Evolutionary conservation across 2,329 filamentous ascomycete species (phyloP), one percentile per base, ranked within the genome.

Genomic region (Ophiostoma novo-ulmi): DNA sequence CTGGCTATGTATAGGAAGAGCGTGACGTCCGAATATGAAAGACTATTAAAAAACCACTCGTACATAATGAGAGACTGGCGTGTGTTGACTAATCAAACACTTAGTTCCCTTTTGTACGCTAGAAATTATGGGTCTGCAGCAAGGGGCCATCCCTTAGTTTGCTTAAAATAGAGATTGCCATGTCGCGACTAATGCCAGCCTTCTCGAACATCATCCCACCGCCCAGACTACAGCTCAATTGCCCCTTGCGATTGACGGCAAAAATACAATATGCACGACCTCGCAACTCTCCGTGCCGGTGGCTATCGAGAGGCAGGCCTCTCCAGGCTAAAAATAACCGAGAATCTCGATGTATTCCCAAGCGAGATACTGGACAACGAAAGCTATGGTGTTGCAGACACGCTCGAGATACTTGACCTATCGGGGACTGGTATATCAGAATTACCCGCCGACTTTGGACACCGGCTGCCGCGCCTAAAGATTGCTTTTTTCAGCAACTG

Each of bases 401-500:
- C 80, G 3, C 80, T 85, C 31, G 79, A 81, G 72, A 79, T 81
- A 64, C 80, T 85, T 10, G 83, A 85, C 73, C 79, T 85, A n/a
- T 85, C 83, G 0, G 80, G 78, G 14, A 84, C 81, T 0, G 78
- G 78, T 0, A 77, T 85, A 4, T 79, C 80, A 14, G 74, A 75
- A 4, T 76, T 85, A 8, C 82, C 82, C 1, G 72, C 77, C 5
- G 76, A 79, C 63, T 77, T 85, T 68, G 75, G 77, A 55, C 72
- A 70, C 10, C 76, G 77, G 22, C 75, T 85, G 20, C 80, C 80
- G 64, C 80, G 80, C 52, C 81, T 85, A 66, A 82, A 81, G 74
- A 77, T 83, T 22, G 79, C 80, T 36, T 83, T 83, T 74, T 81
- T 85, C 72, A 84, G 82, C 10, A 74, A 81, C 71, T 84, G 82